Base-by-base conservation (phyloP, 176 grass and related monocot species). In the Raddia guianensis region DNA sequence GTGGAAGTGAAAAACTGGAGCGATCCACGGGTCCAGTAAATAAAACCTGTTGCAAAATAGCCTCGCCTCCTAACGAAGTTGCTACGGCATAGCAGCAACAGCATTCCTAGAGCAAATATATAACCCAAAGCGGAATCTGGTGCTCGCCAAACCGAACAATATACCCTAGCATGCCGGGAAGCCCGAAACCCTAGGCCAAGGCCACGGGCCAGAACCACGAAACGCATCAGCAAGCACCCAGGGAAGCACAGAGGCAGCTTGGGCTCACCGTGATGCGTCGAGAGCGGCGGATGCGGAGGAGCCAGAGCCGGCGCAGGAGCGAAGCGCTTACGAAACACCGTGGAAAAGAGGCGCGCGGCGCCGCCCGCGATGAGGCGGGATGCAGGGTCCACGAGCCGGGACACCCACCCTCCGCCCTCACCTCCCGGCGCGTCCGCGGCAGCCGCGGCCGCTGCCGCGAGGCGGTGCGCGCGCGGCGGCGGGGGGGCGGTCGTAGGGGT, bases 301-400 rank as follows among this genome's bases (percentile, higher is more conserved):
- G 73, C 51, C 56, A 66, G 44, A 2, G 33, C 43, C 32, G 18
- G 74, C 50, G 80, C 43, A 7, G 87, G 64, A 43, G 33, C 78
- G 40, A 82, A 87, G 8, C 86, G 82, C 86, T 93, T 95, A 71
- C 88, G 84, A 72, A 99, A 99, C 9, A 93, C 93, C 11, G 93
- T 88, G 44, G 93, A 87, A 71, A 99, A 91, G 64, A 99, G 71
- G 64, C 86, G 91, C 63, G 88, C 88, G 56, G 90, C 93, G 70
- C 96, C 80, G 65, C 90, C 88, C 56, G 92, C 50, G 70, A 99
- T 75, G 60, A 99, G 88, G 67, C 90, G 83, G 12, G 93, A 99
- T 5, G 96, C 96, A 1, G 96, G 96, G 75, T 93, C 93, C 4
- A 95, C 90, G 15, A 99, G 62, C 71, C 91, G 86, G 7, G 92